These are phyloP conservation scores for Ophiostoma quercus DNA, from an alignment of 2,329 filamentous ascomycete genomes.

Conservation along the genomic window DNA sequence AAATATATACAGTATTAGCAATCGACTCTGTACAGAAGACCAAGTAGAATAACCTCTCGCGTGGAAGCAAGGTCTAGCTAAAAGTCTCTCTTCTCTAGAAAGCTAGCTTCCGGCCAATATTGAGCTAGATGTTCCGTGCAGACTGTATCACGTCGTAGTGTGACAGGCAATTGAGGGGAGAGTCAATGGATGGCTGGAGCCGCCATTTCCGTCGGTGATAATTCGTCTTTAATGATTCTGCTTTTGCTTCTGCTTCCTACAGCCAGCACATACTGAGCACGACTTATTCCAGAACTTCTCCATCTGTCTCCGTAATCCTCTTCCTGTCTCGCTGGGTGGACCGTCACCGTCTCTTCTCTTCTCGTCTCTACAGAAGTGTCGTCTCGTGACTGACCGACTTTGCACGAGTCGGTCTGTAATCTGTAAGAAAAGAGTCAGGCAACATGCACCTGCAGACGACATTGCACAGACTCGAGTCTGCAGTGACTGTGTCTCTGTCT, in stretches of 20 bases:
- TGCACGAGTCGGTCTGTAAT: too few relatives aligned
- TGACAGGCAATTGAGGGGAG: too few relatives aligned
- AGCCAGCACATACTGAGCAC: not conserved
- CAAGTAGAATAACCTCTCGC: constrained; percentile 11
- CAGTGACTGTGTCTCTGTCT: too few relatives aligned
- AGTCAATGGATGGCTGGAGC: not conserved
- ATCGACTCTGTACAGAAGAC: too few relatives aligned
- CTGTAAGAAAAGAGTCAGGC: too few relatives aligned
- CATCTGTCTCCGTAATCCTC: not conserved
- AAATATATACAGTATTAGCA: too few relatives aligned
- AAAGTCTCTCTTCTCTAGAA: too few relatives aligned
- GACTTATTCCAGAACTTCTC: not conserved
- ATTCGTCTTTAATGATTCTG: not conserved
- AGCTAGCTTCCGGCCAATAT: not conserved
- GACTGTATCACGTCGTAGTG: not conserved
- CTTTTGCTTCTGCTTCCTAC: too few relatives aligned
- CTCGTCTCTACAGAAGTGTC: not conserved
- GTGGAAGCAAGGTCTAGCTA: not conserved
- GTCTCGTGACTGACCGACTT: too few relatives aligned
- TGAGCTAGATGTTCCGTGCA: constrained; percentile 8
- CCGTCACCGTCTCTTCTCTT: not conserved
- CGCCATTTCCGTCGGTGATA: not conserved
- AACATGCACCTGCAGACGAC: too few relatives aligned
- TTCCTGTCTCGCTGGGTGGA: constrained; percentile 3
- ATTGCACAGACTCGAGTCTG: too few relatives aligned